Evolutionary conservation across 495 filamentous ascomycete genomes (phyloP).

Genomic region (Thermochaetoides thermophila): DNA sequence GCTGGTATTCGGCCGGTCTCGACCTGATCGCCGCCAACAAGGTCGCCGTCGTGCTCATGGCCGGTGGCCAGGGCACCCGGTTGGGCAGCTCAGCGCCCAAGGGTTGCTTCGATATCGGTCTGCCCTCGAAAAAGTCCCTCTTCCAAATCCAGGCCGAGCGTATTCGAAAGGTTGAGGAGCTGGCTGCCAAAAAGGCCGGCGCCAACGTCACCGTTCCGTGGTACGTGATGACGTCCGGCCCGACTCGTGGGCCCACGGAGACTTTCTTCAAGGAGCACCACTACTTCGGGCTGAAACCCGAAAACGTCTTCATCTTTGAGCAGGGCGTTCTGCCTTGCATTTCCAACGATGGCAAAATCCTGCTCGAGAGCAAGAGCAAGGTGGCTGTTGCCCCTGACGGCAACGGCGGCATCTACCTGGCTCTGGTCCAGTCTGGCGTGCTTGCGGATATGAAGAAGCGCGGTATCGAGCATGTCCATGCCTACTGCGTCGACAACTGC

Average conservation of each 20-base stretch:
- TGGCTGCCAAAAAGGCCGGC: constrained; percentile 61
- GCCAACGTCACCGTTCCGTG: constrained; percentile 68
- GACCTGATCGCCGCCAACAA: constrained; percentile 75
- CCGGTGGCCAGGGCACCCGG: constrained; percentile 90
- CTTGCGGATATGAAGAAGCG: constrained; percentile 78
- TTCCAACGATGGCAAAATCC: constrained; percentile 93
- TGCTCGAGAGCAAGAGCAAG: constrained; percentile 80
- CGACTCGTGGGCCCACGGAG: constrained; percentile 84
- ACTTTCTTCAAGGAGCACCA: constrained; percentile 78
- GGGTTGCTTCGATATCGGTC: constrained; percentile 89
- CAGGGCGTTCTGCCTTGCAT: constrained; percentile 95
- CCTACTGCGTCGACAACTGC: constrained; percentile 98
- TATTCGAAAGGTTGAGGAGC: constrained; percentile 69
- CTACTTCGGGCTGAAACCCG: constrained; percentile 76
- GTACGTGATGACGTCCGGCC: constrained; percentile 99
- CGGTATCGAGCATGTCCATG: constrained; percentile 89
- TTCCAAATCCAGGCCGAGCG: constrained; percentile 96
- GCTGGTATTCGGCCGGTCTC: constrained; percentile 76
- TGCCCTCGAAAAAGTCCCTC: constrained; percentile 81
- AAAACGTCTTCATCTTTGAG: constrained; percentile 88
- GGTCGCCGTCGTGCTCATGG: constrained; percentile 92
- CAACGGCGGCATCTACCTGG: constrained; percentile 94
- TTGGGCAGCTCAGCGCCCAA: constrained; percentile 92
- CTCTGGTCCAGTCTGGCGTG: constrained; percentile 66
- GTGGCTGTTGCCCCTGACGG: constrained; percentile 97